Conservation (phyloP, 2,329 filamentous ascomycete species). For the Venturia effusa region DNA sequence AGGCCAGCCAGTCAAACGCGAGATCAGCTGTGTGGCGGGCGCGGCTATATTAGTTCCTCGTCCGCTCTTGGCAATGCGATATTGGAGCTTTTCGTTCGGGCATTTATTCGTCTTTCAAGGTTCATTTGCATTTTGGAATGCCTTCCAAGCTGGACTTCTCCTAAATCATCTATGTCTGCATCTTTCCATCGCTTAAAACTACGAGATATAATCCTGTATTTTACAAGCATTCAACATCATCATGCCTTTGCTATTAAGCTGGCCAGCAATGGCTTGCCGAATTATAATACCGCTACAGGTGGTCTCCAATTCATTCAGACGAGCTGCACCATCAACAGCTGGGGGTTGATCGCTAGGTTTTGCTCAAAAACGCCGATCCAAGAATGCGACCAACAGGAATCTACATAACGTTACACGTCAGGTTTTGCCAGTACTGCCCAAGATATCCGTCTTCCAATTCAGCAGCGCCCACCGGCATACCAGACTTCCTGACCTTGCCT, state of each 20-base stretch:
- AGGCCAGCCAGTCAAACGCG: background rate
- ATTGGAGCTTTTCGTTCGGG: background rate
- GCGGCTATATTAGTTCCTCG: background rate
- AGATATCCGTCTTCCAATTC: constrained; percentile 71
- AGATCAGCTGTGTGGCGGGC: background rate
- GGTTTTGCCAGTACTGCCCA: constrained; percentile 42
- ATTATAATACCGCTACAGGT: too few species aligned
- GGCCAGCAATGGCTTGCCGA: too few species aligned
- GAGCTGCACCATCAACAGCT: too few species aligned
- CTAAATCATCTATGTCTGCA: too few species aligned
- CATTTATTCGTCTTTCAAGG: background rate
- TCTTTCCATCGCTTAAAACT: too few species aligned
- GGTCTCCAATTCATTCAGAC: too few species aligned
- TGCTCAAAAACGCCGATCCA: background rate
- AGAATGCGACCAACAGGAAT: background rate
- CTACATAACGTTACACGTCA: constrained; percentile 35
- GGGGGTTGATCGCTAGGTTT: too few species aligned
- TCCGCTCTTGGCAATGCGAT: background rate
- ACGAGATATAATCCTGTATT: too few species aligned
- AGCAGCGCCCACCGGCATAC: constrained; percentile 42
- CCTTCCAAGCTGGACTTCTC: too few species aligned
- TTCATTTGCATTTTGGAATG: background rate
- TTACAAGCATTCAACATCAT: too few species aligned
- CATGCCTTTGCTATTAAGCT: too few species aligned
- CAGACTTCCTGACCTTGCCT: constrained; percentile 45